Percentiles rank a stretch among this genome's conserved stretches.
phyloP scores from a whole-genome alignment of 176 grass and related monocot genomes.

The Puya raimondii region DNA sequence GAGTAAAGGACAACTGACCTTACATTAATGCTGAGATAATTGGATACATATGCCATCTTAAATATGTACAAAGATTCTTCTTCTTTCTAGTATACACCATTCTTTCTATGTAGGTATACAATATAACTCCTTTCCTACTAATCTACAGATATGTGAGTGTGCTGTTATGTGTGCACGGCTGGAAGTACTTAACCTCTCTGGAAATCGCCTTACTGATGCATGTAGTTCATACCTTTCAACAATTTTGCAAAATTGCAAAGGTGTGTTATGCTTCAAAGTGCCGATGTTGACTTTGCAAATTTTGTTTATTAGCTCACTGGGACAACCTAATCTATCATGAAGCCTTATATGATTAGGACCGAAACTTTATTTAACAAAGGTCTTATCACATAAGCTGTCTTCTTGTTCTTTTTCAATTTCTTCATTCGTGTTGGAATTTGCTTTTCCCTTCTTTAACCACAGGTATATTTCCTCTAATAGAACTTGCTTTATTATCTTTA shows the following conservation, averaged over 20 bases:
- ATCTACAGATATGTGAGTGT: slow-evolving; percentile 83
- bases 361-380: background rate
- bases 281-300: background rate
- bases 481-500: slow-evolving; percentile 15
- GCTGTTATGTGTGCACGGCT: slow-evolving; percentile 57
- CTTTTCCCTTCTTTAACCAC: background rate
- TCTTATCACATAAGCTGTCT: background rate
- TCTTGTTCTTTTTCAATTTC: background rate
- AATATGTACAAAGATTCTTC: too few relatives aligned
- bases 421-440: background rate
- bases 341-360: background rate
- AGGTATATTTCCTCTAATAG: slow-evolving; percentile 9
- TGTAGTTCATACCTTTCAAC: slow-evolving; percentile 94
- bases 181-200: slow-evolving; percentile 94
- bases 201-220: slow-evolving; percentile 88
- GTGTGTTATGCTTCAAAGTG: slow-evolving; percentile 18
- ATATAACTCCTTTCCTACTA: slow-evolving; percentile 9
- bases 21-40: too few relatives aligned
- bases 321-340: background rate
- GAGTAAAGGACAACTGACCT: too few relatives aligned
- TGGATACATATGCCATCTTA: too few relatives aligned
- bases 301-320: background rate
- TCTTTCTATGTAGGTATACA: background rate
- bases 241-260: slow-evolving; percentile 84
- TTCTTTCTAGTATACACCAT: background rate